Conservation (phyloP, 139 green algal genomes). For the Zygnema circumcarinatum region DNA sequence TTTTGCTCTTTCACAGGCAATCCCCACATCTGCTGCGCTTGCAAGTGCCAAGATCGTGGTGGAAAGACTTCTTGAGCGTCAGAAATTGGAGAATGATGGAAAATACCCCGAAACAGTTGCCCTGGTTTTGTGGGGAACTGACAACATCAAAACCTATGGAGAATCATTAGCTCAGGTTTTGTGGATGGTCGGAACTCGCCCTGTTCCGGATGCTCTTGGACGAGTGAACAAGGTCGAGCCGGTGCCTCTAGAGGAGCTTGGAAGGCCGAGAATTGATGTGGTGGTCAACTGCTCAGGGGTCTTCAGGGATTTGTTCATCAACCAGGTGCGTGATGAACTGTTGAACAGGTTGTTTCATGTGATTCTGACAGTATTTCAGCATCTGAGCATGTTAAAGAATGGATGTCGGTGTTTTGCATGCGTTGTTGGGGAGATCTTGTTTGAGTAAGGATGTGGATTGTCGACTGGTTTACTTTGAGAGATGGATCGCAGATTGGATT, state of each 20-base stretch:
- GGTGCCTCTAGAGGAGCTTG: constrained; percentile 96
- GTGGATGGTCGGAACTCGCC: constrained; percentile 93
- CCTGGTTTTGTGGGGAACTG: constrained; percentile 98
- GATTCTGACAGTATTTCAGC: too few relatives aligned
- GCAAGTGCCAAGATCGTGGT: constrained; percentile 83
- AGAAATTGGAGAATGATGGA: constrained; percentile 86
- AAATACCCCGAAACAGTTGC: constrained; percentile 96
- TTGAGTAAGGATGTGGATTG: too few relatives aligned
- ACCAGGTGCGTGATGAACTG: constrained; percentile 75
- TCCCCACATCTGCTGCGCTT: constrained; percentile 50
- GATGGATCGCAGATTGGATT: too few relatives aligned
- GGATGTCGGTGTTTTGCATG: too few relatives aligned
- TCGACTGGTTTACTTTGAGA: too few relatives aligned
- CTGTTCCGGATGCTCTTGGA: constrained; percentile 92
- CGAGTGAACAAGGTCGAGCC: constrained; percentile 99
- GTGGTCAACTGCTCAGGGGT: constrained; percentile 99
- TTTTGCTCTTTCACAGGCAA: constrained; percentile 24
- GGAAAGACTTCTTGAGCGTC: constrained; percentile 91
- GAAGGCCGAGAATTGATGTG: constrained; percentile 92
- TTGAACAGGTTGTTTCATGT: too few relatives aligned
- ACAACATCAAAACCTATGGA: constrained; percentile 99
- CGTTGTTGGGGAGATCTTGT: too few relatives aligned
- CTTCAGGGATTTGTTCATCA: constrained; percentile 99
- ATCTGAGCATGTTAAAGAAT: too few relatives aligned
- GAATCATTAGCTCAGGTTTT: constrained; percentile 93